These are phyloP conservation scores for Angophora floribunda DNA, from an alignment of 345 rosid species.

Conservation along the genomic window DNA sequence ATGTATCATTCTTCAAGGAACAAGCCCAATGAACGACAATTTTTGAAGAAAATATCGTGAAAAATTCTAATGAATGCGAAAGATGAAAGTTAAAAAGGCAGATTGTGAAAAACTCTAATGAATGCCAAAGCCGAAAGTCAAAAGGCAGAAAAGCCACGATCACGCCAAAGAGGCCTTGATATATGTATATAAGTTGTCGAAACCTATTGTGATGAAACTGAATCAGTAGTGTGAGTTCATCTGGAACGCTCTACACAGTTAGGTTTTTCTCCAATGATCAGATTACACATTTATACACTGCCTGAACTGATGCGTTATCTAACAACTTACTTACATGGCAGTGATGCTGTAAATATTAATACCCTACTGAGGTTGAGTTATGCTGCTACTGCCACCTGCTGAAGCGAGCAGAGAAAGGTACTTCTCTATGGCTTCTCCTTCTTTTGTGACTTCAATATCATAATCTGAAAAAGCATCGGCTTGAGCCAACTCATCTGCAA, in stretches of 20 bases:
- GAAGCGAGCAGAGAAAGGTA: slow-evolving; percentile 53
- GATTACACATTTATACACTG: background rate
- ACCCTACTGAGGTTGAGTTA: background rate
- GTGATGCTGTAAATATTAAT: background rate
- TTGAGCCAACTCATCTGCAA: slow-evolving; percentile 43
- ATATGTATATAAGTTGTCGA: background rate
- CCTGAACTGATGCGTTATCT: background rate
- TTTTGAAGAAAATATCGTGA: background rate
- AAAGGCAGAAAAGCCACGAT: background rate
- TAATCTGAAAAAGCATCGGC: slow-evolving; percentile 62
- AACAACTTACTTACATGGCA: background rate
- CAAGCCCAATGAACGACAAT: background rate
- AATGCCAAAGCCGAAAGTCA: background rate
- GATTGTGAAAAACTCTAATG: no score
- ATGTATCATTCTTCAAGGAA: background rate
- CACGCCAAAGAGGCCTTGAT: background rate
- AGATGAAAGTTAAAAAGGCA: no score
- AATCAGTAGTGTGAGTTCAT: background rate
- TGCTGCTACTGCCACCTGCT: slow-evolving; percentile 9
- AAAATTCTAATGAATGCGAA: background rate
- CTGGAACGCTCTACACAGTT: background rate
- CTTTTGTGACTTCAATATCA: slow-evolving; percentile 58
- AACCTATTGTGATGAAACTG: background rate
- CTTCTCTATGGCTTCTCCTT: slow-evolving; percentile 67
- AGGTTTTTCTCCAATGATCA: background rate